Base-by-base conservation (phyloP, 176 grass and related monocot genomes). In the Areca catechu region DNA sequence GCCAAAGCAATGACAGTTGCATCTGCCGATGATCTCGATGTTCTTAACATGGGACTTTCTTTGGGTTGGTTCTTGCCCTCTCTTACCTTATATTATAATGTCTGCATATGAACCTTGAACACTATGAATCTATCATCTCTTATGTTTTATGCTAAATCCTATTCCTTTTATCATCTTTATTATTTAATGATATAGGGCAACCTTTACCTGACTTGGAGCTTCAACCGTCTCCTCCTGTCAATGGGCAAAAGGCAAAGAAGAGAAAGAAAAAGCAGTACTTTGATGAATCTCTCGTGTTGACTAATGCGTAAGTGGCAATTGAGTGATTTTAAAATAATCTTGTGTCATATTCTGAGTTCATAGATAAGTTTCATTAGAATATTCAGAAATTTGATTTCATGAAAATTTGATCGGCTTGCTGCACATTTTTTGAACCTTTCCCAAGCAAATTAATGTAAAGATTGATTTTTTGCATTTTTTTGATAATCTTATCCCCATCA, bases 251-350 rank as follows among this genome's bases (percentile, higher is more conserved):
- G 16, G 18, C 51, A 56, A 67, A 64, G 16, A 76, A 70, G 47
- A 76, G 50, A 66, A 77, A 60, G 62, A 82, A 59, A 71, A 58
- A 23, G 3, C 79, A 78, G 67, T 77, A 70, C 47, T 76, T 60
- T 77, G 87, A 98, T 51, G 2, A 30, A 0, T 4, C 61, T 53
- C 49, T 80, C 54, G 84, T 92, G n/a, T 63, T 83, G 24, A 69
- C 80, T 50, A 98, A 98, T 61, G 69, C 9, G 89, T 95, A 76
- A 76, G 84, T 84, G 67, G 55, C 3, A 47, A 58, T 57, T 60
- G 18, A 63, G 16, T 29, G 10, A 51, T 43, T 43, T 14, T 43
- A 12, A 43, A 14, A 43, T 12, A 43, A 14, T 12, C 7, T 43
- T 43, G 1, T 43, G 34, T 43, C 9, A 43, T 37, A 37, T 43